Evolutionary conservation across 306 rosid species (phyloP), one percentile per base, ranked within the genome.

Genomic region (Gynostemma pentaphyllum): DNA sequence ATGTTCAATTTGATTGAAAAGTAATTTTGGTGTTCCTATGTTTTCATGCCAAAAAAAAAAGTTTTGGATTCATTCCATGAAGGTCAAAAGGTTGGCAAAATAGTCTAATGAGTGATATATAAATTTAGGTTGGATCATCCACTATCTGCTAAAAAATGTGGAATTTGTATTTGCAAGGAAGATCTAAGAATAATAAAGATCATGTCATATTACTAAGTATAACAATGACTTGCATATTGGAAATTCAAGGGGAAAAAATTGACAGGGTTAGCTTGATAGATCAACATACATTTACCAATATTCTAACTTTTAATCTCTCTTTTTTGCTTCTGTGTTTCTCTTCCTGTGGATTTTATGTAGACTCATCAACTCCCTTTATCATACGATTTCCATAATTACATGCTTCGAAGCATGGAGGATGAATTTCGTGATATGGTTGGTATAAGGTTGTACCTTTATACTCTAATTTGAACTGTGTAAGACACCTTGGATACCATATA

Each of bases 321-420:
- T 48, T 62, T 66, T 30, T 70, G 69, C 29, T 74, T 68, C 9
- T 29, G 16, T 59, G 19, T 36, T 60, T 39, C 9, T 59, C 15
- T 21, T 59, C 41, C 10, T 63, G n/a, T 39, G 62, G 14, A 39
- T n/a, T n/a, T n/a, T n/a, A 44, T 68, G 40, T 71, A 92, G 96
- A 86, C 73, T 69, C 96, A 92, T 49, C 74, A 82, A 62, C 88
- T 92, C 73, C 95, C 95, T 48, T 67, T 82, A 48, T 74, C 81
- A 39, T 86, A 92, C n/a, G 81, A 92, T 79, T 92, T 92, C 76
- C 98, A 79, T 44, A 92, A 81, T 70, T 92, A 92, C 65, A 86
- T 92, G 92, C 84, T 92, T 50, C 90, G 96, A 64, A 92, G 96
- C 88, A 84, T 92, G 98, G 96, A 92, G 37, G 95, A 92, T 3